These are phyloP conservation scores for Lindgomyces ingoldianus DNA, from an alignment of 495 filamentous ascomycete species.

Conservation along the genomic window DNA sequence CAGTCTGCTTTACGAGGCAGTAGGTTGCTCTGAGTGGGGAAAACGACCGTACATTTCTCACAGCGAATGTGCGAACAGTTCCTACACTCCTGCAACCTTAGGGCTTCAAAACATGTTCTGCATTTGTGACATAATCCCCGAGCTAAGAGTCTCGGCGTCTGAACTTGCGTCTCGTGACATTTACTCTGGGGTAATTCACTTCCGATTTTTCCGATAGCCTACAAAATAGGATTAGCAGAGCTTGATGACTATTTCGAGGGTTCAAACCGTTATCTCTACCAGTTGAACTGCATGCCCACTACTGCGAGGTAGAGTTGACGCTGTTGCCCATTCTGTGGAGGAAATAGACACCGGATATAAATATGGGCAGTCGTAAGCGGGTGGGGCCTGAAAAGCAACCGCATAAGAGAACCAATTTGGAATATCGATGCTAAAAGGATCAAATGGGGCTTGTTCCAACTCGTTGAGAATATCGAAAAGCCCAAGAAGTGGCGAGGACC, in stretches of 20 bases:
- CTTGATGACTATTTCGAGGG: constrained; percentile 17
- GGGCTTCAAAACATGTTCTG: constrained; percentile 6
- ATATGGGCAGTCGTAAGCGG: constrained; percentile 12
- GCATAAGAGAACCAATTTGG: constrained; percentile 1
- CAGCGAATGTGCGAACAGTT: constrained; percentile 21
- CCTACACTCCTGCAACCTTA: constrained; percentile 1
- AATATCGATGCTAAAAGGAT: not conserved
- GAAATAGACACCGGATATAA: constrained; percentile 12
- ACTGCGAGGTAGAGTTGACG: not conserved
- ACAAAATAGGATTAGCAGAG: constrained; percentile 1
- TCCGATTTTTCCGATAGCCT: constrained; percentile 22
- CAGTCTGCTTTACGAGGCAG: constrained; percentile 4
- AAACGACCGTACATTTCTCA: constrained; percentile 8
- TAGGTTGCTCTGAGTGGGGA: not conserved
- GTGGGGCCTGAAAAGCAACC: not conserved
- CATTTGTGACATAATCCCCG: constrained; percentile 21
- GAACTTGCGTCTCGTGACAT: constrained; percentile 9
- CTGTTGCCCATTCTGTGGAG: not conserved
- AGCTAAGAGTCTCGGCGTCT: constrained; percentile 4
- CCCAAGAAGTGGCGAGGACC: not conserved
- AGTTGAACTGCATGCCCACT: constrained; percentile 12
- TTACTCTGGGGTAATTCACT: not conserved
- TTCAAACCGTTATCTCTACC: not conserved
- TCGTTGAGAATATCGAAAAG: constrained; percentile 8
- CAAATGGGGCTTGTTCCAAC: constrained; percentile 2